These are phyloP conservation scores for Aspergillus sclerotiicarbonarius DNA, from an alignment of 495 filamentous ascomycete genomes.

Conservation along the genomic window DNA sequence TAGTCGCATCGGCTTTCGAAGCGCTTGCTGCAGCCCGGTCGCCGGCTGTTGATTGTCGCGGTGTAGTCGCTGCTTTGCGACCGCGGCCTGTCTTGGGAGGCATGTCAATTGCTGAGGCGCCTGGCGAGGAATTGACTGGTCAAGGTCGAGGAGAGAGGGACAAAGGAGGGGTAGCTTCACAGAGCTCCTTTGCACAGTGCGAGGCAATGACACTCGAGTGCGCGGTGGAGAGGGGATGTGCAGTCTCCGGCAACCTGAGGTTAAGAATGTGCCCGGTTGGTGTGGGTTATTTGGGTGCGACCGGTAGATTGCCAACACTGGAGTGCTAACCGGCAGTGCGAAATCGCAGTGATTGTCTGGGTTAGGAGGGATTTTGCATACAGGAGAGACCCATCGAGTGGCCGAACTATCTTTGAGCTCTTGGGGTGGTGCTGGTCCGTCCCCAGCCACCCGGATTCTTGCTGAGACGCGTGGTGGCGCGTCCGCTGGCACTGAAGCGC, in stretches of 20 bases:
- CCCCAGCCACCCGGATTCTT: slow-evolving; percentile 13
- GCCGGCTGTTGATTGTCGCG: slow-evolving; percentile 1
- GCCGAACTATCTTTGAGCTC: neutral
- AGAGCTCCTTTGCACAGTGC: neutral
- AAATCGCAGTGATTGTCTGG: neutral
- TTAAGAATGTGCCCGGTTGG: slow-evolving; percentile 1
- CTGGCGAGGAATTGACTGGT: neutral
- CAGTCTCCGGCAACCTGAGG: neutral
- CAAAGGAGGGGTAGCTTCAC: slow-evolving; percentile 5
- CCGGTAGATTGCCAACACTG: neutral
- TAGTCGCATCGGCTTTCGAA: slow-evolving; percentile 13
- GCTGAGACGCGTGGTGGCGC: slow-evolving; percentile 17
- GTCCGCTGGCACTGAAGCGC: slow-evolving; percentile 11
- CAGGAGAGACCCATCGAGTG: too few relatives aligned
- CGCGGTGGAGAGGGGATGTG: neutral
- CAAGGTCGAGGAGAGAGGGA: neutral
- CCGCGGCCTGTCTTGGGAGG: slow-evolving; percentile 28
- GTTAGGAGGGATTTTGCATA: neutral
- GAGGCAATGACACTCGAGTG: neutral
- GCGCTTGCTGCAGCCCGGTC: slow-evolving; percentile 15
- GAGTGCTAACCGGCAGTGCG: neutral
- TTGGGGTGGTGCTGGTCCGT: neutral
- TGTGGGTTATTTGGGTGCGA: neutral
- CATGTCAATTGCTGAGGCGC: slow-evolving; percentile 15
- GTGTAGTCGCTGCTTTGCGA: slow-evolving; percentile 13